phyloP scores from a whole-genome alignment of 2,329 filamentous ascomycete genomes.

The Aureobasidium sp. region DNA sequence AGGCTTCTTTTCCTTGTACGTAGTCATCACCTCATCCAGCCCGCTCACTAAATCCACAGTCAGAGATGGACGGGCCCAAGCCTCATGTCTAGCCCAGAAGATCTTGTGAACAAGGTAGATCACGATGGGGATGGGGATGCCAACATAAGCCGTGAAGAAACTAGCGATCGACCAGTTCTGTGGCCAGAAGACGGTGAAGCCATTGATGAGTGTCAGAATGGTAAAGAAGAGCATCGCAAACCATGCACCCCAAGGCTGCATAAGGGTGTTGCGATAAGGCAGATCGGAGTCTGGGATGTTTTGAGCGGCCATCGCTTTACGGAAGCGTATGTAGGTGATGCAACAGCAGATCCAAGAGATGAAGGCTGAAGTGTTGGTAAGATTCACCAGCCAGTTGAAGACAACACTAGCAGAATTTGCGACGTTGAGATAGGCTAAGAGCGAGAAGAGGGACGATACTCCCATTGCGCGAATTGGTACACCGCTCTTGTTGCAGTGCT shows the following conservation, averaged over 20 bases:
- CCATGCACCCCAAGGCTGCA: slow-evolving; percentile 61
- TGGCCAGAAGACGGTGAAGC: slow-evolving; percentile 67
- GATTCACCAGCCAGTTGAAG: slow-evolving; percentile 65
- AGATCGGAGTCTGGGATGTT: slow-evolving; percentile 41
- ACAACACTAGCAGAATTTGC: slow-evolving; percentile 38
- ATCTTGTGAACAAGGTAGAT: slow-evolving; percentile 51
- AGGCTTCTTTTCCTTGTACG: slow-evolving; percentile 28
- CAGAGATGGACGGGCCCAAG: slow-evolving; percentile 44
- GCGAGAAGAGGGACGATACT: slow-evolving; percentile 37
- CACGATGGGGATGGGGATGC: slow-evolving; percentile 53
- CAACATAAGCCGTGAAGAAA: slow-evolving; percentile 63
- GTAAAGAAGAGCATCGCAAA: slow-evolving; percentile 51
- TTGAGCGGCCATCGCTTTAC: slow-evolving; percentile 50
- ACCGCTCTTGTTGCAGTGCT: slow-evolving; percentile 53
- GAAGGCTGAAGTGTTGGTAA: slow-evolving; percentile 53
- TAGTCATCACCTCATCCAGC: slow-evolving; percentile 25
- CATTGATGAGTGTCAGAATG: slow-evolving; percentile 64
- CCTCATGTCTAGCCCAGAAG: slow-evolving; percentile 37
- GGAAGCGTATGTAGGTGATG: slow-evolving; percentile 54
- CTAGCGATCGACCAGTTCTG: slow-evolving; percentile 54
- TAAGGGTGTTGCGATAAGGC: slow-evolving; percentile 47
- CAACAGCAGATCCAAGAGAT: slow-evolving; percentile 50
- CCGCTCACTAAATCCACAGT: slow-evolving; percentile 49
- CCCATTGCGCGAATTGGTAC: slow-evolving; percentile 46
- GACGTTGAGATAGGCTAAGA: slow-evolving; percentile 44